Evolutionary conservation across 805 yeast genomes (phyloP), one percentile per base, ranked within the genome.

Genomic region (Kodamaea kakaduensis): DNA sequence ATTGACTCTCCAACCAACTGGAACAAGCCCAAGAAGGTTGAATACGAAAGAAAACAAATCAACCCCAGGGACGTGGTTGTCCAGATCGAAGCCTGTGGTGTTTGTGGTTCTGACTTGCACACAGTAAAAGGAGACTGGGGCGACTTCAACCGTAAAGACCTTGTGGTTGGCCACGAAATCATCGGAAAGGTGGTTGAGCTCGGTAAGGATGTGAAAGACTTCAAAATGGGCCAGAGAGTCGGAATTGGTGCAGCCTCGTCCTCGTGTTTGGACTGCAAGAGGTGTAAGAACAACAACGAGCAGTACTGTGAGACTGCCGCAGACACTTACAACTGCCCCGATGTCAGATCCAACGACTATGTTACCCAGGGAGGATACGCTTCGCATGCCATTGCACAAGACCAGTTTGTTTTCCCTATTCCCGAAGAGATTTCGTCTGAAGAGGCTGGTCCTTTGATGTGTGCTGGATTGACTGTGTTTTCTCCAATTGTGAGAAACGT

Each of bases 391-490:
- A 71, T 86, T 44, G 77, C 78, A 32, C 72, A 77, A 55, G 83
- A 79, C 54, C 67, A 70, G 40, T 77, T 77, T 53, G 81, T 71
- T 3, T 70, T 82, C 61, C 77, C 76, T 31, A 72, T 82, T 40
- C 89, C 90, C 29, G 60, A 56, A 7, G 40, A 16, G 25, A 40
- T 56, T 46, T 64, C 71, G 23, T 64, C 75, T 29, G 73, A 67
- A 22, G 61, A 67, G 17, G 85, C 77, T 18, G 88, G 87, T 3
- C 88, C 89, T 34, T 61, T 83, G 61, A 60, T 81, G 63, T 83
- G 90, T 65, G 90, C 86, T 37, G 90, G 90, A 37, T 63, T 80
- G 52, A 83, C 90, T 9, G 79, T 77, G 9, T 82, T 64, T 61
- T 73, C 84, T 6, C 90, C 90, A 37, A 58, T 83, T 46, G 63